Base-by-base conservation (phyloP, 2,329 filamentous ascomycete species). In the Colletotrichum tropicicola region DNA sequence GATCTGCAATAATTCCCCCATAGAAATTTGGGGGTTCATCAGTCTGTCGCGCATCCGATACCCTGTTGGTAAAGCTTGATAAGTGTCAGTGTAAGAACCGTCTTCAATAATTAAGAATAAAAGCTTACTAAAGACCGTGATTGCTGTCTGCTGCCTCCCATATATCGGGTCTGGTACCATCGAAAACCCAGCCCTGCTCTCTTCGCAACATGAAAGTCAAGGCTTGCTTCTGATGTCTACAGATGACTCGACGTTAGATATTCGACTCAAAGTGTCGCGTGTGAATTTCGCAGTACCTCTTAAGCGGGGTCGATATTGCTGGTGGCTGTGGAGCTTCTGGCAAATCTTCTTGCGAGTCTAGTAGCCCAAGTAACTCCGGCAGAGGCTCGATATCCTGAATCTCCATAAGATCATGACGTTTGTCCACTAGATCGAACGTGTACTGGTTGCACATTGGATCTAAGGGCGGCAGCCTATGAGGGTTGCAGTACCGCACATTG, bases 1-100 rank as follows among this genome's bases (percentile, higher is more conserved):
- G 73, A 60, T 83, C 82, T 1, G 80, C 81, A 21, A 83, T 70
- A n/a, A 83, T 79, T 1, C 82, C 82, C 0, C 82, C 82, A 9
- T 70, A 71, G n/a, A 81, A 81, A 0, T 70, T 37, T 3, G 70
- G 64, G 0, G 80, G 80, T 1, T 72, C 68, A 4, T 80, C 72
- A 0, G 2, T 0, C 41, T 79, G 74, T 9, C 43, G 41, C 0
- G 62, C 44, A 0, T 70, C 66, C 1, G 76, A 77, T 0, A 81
- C 65, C 2, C 68, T 67, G 47, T 83, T 81, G 0, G 76, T 3
- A 44, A 75, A 81, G 8, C 74, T 79, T 10, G 9, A 45, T n/a
- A 6, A 25, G 57, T 19, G 52, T 9, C 61, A 70, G 57, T 56
- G 30, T 3, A 8, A 10, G 30, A n/a, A n/a, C n/a, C 30, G 1